A percentile compares a stretch with the other conserved stretches of the same genome.
Evolutionary conservation across 2,329 filamentous ascomycete genomes (phyloP).

Genomic region (Verticillium longisporum): DNA sequence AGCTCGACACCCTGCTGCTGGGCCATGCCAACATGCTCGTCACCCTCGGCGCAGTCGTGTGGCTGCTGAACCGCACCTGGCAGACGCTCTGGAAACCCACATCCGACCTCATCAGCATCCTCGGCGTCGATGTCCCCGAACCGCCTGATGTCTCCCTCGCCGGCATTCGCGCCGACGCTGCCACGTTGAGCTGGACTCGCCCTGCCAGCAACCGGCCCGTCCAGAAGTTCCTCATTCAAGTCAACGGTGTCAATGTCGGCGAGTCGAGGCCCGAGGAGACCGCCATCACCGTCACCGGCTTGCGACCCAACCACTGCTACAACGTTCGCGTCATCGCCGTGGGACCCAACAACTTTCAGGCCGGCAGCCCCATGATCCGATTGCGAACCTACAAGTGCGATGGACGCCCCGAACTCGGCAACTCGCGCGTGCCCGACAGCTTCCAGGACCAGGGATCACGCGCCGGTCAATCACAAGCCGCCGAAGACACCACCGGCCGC

Average conservation of each 20-base stretch:
- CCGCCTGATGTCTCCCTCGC: slow-evolving; percentile 85
- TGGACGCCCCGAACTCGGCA: slow-evolving; percentile 54
- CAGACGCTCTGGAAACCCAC: slow-evolving; percentile 88
- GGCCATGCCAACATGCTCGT: slow-evolving; percentile 49
- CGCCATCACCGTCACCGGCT: slow-evolving; percentile 82
- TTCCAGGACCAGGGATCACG: slow-evolving; percentile 45
- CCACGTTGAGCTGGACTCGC: slow-evolving; percentile 85
- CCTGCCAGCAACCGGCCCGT: slow-evolving; percentile 60
- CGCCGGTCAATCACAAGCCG: slow-evolving; percentile 8
- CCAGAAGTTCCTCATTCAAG: slow-evolving; percentile 82
- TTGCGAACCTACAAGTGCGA: slow-evolving; percentile 68
- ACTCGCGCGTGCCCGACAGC: slow-evolving; percentile 48
- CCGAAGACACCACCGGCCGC: slow-evolving; percentile 40
- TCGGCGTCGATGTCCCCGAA: slow-evolving; percentile 90
- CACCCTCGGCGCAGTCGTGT: slow-evolving; percentile 44
- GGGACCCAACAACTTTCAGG: slow-evolving; percentile 86
- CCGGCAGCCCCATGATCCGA: slow-evolving; percentile 77
- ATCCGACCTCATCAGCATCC: slow-evolving; percentile 80
- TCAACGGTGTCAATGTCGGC: slow-evolving; percentile 90
- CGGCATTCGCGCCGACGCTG: slow-evolving; percentile 79
- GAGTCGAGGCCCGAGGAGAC: slow-evolving; percentile 74
- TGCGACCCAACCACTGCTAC: slow-evolving; percentile 84
- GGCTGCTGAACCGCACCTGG: slow-evolving; percentile 75
- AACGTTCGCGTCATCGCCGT: slow-evolving; percentile 90
- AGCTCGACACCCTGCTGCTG: slow-evolving; percentile 38